A percentile compares a stretch with the other conserved stretches of the same genome.
Evolutionary conservation across 2,329 filamentous ascomycete genomes (phyloP).

Genomic region (Anisogramma anomala): DNA sequence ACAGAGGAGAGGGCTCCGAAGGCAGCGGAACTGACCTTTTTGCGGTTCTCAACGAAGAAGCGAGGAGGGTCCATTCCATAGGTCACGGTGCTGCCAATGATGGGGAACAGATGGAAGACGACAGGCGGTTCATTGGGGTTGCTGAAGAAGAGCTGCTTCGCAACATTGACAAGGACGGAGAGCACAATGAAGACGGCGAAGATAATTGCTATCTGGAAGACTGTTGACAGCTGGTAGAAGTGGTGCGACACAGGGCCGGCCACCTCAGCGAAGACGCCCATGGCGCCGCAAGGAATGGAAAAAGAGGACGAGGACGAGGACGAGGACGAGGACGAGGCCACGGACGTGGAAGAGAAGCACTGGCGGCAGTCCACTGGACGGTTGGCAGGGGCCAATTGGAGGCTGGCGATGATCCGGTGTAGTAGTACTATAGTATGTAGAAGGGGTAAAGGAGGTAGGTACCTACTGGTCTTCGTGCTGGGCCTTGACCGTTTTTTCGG

Average conservation of each 20-base stretch:
- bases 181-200: constrained; percentile 35
- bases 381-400: no score
- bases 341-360: not conserved
- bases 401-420: no score
- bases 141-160: constrained; percentile 67
- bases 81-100: constrained; percentile 81
- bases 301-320: not conserved
- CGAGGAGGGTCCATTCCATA: constrained; percentile 91
- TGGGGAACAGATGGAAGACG: constrained; percentile 70
- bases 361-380: no score
- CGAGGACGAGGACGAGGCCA: not conserved
- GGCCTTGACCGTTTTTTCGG: not conserved
- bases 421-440: no score
- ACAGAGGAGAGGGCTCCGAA: not conserved
- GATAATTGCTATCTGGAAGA: constrained; percentile 35
- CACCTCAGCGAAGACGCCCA: constrained; percentile 46
- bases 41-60: constrained; percentile 65
- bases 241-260: constrained; percentile 39
- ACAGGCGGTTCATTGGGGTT: constrained; percentile 71
- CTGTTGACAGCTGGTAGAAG: constrained; percentile 36
- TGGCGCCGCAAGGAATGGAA: constrained; percentile 21
- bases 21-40: constrained; percentile 41
- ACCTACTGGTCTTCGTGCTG: no score
- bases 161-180: constrained; percentile 64
- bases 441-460: no score